A percentile compares a stretch with the other conserved stretches of the same genome.
Conservation (phyloP, 257 asterid species). For the Solanum ossicruentum region DNA sequence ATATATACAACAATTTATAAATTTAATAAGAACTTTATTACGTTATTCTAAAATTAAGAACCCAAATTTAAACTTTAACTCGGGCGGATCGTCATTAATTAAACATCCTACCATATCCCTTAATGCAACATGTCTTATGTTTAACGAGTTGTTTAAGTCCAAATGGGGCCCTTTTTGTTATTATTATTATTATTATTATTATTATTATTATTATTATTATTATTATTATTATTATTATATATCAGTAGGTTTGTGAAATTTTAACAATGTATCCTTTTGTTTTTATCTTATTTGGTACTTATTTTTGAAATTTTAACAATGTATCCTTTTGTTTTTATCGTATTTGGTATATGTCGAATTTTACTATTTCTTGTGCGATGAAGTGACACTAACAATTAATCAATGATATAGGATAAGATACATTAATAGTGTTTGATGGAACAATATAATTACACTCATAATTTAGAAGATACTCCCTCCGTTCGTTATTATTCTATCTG, state of each 20-base stretch:
- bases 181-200: too few species aligned
- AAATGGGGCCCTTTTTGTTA: background rate
- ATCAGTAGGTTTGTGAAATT: background rate
- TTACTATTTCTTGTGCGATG: background rate
- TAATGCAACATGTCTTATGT: background rate
- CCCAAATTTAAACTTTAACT: background rate
- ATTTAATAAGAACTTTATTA: background rate
- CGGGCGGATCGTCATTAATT: background rate
- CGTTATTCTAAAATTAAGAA: background rate
- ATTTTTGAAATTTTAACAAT: background rate
- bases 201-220: background rate
- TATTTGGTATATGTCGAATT: background rate
- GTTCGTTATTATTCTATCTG: too few species aligned
- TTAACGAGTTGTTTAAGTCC: background rate
- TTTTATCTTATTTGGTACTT: background rate
- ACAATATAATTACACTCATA: background rate
- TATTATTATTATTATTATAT: background rate
- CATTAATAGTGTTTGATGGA: background rate
- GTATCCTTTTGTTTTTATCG: background rate
- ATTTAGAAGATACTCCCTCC: background rate
- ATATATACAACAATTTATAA: background rate
- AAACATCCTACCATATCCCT: background rate
- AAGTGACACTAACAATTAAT: background rate
- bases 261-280: background rate
- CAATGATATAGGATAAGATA: background rate